Evolutionary conservation across 2,329 filamentous ascomycete genomes (phyloP).

Genomic region (Xylaria sp.): DNA sequence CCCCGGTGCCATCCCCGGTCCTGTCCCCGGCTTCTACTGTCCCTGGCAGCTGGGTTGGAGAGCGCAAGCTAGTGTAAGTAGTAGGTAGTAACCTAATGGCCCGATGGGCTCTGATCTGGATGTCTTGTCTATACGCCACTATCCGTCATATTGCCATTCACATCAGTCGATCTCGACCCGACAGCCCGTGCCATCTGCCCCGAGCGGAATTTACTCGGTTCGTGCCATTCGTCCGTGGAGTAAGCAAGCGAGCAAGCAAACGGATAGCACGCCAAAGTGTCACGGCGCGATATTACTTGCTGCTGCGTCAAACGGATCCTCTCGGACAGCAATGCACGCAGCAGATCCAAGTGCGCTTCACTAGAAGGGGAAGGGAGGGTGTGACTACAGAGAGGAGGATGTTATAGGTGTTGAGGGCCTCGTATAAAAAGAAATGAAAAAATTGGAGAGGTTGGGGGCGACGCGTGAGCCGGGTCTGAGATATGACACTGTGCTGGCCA

Average conservation of each 20-base stretch:
- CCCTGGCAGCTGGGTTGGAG: constrained; percentile 16
- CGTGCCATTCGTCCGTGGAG: not conserved
- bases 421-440: constrained; percentile 28
- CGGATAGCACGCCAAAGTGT: not conserved
- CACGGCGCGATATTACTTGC: not conserved
- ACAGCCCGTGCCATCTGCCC: not conserved
- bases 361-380: constrained; percentile 15
- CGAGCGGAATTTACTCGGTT: not conserved
- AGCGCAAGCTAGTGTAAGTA: not conserved
- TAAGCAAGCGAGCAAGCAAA: not conserved
- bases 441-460: constrained; percentile 31
- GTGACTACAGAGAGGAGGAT: constrained; percentile 10
- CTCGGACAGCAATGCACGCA: not conserved
- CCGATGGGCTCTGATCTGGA: constrained; percentile 13
- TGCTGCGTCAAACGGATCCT: not conserved
- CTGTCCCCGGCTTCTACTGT: too few relatives aligned
- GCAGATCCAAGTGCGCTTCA: too few relatives aligned
- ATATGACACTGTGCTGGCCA: constrained; percentile 32
- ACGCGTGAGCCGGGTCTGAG: constrained; percentile 13
- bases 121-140: constrained; percentile 10
- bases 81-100: constrained; percentile 3
- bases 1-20: too few relatives aligned
- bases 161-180: not conserved
- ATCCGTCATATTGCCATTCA: not conserved
- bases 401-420: constrained; percentile 13